Percentiles rank a stretch among this genome's conserved stretches.
Evolutionary conservation across 2,329 filamentous ascomycete species (phyloP).

Genomic region (Botrytis byssoidea): DNA sequence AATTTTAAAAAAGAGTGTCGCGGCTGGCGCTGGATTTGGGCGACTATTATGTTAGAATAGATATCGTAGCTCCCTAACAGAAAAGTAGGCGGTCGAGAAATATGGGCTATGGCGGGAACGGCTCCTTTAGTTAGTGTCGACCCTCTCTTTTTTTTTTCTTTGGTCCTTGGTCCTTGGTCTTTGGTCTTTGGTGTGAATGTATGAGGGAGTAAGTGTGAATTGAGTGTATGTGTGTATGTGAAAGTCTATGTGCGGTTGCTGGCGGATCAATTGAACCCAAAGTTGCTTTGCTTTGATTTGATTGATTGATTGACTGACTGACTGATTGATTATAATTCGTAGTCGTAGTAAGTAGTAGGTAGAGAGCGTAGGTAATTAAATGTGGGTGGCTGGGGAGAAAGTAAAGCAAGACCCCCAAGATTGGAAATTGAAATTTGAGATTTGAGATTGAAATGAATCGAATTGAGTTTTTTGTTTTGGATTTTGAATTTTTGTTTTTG

Average conservation of each 20-base stretch:
- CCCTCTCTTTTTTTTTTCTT: neutral
- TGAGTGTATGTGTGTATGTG: too few relatives aligned
- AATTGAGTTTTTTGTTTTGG: conserved; percentile 1
- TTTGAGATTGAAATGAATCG: neutral
- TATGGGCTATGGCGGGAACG: conserved; percentile 1
- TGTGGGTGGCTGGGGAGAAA: conserved; percentile 20
- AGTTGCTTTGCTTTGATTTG: neutral
- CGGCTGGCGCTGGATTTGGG: conserved; percentile 22
- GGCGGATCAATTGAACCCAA: conserved; percentile 15
- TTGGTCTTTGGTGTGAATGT: neutral
- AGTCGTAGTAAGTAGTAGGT: neutral
- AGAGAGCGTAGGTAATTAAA: neutral
- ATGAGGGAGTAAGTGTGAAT: neutral
- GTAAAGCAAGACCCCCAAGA: conserved; percentile 7
- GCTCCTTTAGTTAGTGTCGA: neutral
- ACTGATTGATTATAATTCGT: conserved; percentile 9
- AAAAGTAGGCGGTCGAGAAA: conserved; percentile 18
- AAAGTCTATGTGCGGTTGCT: neutral
- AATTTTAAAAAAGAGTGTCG: conserved; percentile 23
- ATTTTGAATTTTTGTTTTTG: neutral
- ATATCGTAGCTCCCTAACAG: conserved; percentile 11
- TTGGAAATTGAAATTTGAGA: conserved; percentile 4
- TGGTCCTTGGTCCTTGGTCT: too few relatives aligned
- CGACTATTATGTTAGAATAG: conserved; percentile 10
- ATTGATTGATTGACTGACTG: neutral